Evolutionary conservation across 345 rosid genomes (phyloP).

Genomic region (Garcia nutans): DNA sequence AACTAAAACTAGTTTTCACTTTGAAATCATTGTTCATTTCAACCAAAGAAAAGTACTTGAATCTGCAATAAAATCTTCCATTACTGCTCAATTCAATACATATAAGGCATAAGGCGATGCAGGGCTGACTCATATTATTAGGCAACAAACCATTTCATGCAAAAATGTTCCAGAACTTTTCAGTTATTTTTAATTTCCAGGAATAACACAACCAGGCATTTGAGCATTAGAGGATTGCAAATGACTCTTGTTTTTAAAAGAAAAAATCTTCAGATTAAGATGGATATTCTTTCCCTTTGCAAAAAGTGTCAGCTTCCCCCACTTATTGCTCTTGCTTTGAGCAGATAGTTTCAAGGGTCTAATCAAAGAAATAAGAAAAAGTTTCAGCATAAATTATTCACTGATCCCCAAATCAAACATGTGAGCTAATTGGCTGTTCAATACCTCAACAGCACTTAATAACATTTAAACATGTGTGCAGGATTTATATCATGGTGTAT

Average conservation of each 20-base stretch:
- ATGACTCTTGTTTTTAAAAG: too few relatives aligned
- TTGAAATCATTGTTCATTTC: background rate
- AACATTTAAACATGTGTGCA: background rate
- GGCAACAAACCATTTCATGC: background rate
- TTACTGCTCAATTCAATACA: background rate
- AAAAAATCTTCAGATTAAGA: too few relatives aligned
- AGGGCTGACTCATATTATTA: background rate
- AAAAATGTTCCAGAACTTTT: background rate
- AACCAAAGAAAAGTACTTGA: background rate
- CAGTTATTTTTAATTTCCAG: background rate
- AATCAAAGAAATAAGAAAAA: background rate
- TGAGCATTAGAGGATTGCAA: background rate
- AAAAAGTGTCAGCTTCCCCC: background rate
- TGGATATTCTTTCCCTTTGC: background rate
- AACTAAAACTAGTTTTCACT: background rate
- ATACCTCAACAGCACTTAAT: background rate
- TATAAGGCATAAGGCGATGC: background rate
- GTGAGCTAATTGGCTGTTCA: background rate
- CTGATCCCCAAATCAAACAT: background rate
- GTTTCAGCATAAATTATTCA: background rate
- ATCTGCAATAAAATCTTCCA: background rate
- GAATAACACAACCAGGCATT: background rate
- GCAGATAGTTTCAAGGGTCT: background rate
- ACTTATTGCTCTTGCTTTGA: background rate
- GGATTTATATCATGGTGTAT: background rate